Evolutionary conservation across 2,329 filamentous ascomycete species (phyloP), one percentile per base, ranked within the genome.

Genomic region (Apiospora aurea): DNA sequence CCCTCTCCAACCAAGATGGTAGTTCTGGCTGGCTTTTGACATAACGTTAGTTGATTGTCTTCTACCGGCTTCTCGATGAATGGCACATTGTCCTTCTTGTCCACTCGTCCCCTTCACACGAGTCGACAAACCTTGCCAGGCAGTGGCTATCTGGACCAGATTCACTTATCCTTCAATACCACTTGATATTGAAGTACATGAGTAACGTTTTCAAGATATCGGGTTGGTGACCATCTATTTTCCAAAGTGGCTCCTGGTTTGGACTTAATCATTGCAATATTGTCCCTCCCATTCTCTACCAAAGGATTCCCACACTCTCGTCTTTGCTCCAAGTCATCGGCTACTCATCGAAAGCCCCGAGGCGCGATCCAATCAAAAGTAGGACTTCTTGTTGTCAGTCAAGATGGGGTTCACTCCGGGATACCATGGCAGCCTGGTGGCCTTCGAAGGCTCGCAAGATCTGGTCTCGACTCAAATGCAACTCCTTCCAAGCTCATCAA

Each of bases 381-480:
- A 38, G 16, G 26, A 7, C 16, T 61, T 11, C 16, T 21, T 4
- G 21, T 53, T 16, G 29, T 26, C 38, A 38, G 46, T 41, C 77
- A 72, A 75, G 53, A 81, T 81, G 79, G 76, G 64, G 41, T 53
- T 74, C 46, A 70, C 76, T 69, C 75, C 75, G 43, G 73, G 77
- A 41, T 79, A 81, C 68, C 75, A 82, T 71, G 89, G 89, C 67
- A 87, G 84, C 77, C 80, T 92, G 70, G 84, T 92, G 70, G 88
- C 89, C 73, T 86, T 92, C 71, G 90, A 92, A 77, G 90, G 90
- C 7, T 83, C 88, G 44, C 76, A 80, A 34, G 86, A 90, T 66
- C 81, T 84, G 43, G 83, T 92, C 43, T 85, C 87, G 34, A 90
- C 88, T 4, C 90, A 92, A 75, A 81, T 92, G 51, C 86, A 86